Evolutionary conservation across 805 yeast genomes (phyloP), one percentile per base, ranked within the genome.

Genomic region (Lachancea thermotolerans): DNA sequence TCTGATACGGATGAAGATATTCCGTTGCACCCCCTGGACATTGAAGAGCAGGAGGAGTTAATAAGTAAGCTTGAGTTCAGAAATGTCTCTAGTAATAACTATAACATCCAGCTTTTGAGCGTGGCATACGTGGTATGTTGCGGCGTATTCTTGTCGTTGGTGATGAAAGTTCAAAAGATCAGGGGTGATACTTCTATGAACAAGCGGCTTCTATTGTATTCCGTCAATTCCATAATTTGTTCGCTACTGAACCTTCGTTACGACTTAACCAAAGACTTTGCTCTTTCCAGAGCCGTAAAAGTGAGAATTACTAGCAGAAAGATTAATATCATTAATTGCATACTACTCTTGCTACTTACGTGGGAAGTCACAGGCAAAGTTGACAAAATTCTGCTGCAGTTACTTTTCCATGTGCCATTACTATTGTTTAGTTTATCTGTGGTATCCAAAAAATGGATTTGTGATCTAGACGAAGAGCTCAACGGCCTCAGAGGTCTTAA

Each of bases 21-120:
- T 15, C 31, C 47, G 2, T 41, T 46, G 10, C 40, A 50, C 9
- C 64, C 66, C 15, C 39, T 64, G 42, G 67, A 61, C 37, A 51
- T 54, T 3, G 62, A 55, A 11, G 68, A 63, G 25, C 68, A 64
- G 46, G 67, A 62, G 34, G 60, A 56, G 31, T 39, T 59, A 43
- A 59, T 64, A 16, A 51, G 53, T 38, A 48, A 42, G 18, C 52
- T 64, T 18, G 64, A 59, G 37, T 29, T 49, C 15, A 53, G 50
- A 10, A 60, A 59, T 38, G 41, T 41, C 31, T 10, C 42, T 12
- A 50, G 49, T 10, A 58, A 62, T 38, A 52, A 51, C 15, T 35
- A 41, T 14, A 49, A 45, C 32, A 48, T 58, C 18, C 57, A 55
- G 31, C 29, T 52, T 8, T 27, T 60, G 31, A 52, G 57, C 15